Conservation (phyloP, 768 basidiomycete genomes). For the Amanita molliuscula region DNA sequence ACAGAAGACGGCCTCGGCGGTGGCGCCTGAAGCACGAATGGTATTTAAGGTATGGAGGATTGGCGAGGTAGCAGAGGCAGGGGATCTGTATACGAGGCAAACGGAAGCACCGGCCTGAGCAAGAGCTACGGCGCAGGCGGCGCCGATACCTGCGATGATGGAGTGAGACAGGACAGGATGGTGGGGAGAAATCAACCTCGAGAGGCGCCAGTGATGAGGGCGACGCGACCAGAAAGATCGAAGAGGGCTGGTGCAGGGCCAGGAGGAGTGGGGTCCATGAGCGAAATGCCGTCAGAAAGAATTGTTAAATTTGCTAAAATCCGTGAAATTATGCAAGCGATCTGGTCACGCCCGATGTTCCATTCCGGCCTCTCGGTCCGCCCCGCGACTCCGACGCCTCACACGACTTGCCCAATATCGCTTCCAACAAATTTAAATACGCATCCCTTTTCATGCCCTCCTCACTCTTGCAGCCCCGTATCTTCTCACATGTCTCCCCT, state of each 20-base stretch:
- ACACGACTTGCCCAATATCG: slow-evolving; percentile 5
- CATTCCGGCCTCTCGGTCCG: slow-evolving; percentile 4
- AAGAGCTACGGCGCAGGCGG: slow-evolving; percentile 37
- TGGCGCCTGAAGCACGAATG: slow-evolving; percentile 21
- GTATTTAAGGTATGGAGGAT: slow-evolving; percentile 21
- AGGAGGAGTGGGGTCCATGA: slow-evolving; percentile 46
- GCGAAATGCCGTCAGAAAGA: slow-evolving; percentile 2
- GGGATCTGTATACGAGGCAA: slow-evolving; percentile 32
- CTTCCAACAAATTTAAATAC: slow-evolving; percentile 12
- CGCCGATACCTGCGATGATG: slow-evolving; percentile 32
- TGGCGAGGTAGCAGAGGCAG: slow-evolving; percentile 12
- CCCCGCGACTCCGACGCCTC: slow-evolving; percentile 4
- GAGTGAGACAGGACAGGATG: background rate
- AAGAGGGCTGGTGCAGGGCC: slow-evolving; percentile 49
- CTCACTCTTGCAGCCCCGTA: slow-evolving; percentile 12
- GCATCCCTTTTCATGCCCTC: slow-evolving; percentile 9
- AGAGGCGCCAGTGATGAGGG: slow-evolving; percentile 73
- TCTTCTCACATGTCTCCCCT: slow-evolving; percentile 23
- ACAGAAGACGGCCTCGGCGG: slow-evolving; percentile 26
- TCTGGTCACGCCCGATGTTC: background rate
- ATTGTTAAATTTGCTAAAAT: background rate
- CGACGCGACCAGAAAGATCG: slow-evolving; percentile 54
- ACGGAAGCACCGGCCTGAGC: slow-evolving; percentile 39
- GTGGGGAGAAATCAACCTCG: slow-evolving; percentile 36
- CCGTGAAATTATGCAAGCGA: background rate